Conservation (phyloP, 257 asterid species). For the Nicotiana tomentosiformis region DNA sequence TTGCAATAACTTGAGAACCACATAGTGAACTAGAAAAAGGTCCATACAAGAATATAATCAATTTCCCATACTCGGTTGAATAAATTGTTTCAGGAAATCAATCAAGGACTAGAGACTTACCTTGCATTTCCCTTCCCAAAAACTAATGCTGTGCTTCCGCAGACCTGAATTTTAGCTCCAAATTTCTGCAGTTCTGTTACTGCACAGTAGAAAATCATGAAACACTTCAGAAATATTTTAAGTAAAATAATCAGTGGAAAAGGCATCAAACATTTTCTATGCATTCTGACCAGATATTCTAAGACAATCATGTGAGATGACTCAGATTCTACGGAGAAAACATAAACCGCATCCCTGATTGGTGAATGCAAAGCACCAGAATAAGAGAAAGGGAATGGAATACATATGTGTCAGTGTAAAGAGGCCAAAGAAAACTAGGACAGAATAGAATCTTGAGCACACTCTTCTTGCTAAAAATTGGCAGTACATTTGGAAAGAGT, state of each 20-base stretch:
- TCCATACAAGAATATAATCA: background rate
- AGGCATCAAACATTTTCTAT: background rate
- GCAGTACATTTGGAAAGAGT: background rate
- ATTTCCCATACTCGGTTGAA: background rate
- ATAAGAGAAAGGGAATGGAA: background rate
- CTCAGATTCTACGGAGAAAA: no score
- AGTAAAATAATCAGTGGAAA: background rate
- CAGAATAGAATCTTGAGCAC: background rate
- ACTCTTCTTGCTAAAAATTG: background rate
- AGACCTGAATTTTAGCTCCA: constrained; percentile 27
- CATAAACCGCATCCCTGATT: no score
- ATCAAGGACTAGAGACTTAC: constrained; percentile 9
- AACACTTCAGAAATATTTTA: background rate
- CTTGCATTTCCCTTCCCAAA: constrained; percentile 13
- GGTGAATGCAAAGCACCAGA: no score
- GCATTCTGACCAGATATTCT: background rate
- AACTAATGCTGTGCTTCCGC: constrained; percentile 21
- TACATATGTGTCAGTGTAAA: background rate
- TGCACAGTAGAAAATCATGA: constrained; percentile 8
- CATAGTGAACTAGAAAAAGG: constrained; percentile 18
- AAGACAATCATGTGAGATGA: background rate
- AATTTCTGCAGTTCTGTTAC: constrained; percentile 36
- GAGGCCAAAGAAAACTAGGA: background rate
- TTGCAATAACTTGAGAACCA: constrained; percentile 30
- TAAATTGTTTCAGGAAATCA: background rate